phyloP scores from a whole-genome alignment of 305 asterid species.

The Fraxinus ornus region DNA sequence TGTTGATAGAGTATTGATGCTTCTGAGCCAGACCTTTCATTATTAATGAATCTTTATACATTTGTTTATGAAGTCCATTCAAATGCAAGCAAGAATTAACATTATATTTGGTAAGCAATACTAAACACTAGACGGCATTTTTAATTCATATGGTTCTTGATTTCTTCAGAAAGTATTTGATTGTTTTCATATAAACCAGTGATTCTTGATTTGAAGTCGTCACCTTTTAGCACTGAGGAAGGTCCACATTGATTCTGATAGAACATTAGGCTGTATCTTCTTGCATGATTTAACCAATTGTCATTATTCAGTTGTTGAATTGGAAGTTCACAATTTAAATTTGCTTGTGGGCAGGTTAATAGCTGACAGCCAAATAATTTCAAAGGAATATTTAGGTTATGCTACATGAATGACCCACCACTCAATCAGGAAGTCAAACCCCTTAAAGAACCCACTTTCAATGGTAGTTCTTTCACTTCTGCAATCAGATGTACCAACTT shows the following conservation, averaged over 20 bases:
- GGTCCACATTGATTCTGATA: slow-evolving; percentile 22
- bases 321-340: slow-evolving; percentile 31
- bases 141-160: neutral
- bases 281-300: slow-evolving; percentile 38
- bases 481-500: slow-evolving; percentile 26
- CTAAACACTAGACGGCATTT: neutral
- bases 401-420: slow-evolving; percentile 27
- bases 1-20: slow-evolving; percentile 33
- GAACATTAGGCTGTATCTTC: slow-evolving; percentile 5
- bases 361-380: neutral
- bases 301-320: slow-evolving; percentile 6
- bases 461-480: slow-evolving; percentile 37
- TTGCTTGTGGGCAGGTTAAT: slow-evolving; percentile 16
- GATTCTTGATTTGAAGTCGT: neutral
- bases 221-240: neutral
- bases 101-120: neutral
- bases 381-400: slow-evolving; percentile 28
- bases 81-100: slow-evolving; percentile 8
- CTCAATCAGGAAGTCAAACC: slow-evolving; percentile 29
- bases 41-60: slow-evolving; percentile 21
- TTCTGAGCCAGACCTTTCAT: slow-evolving; percentile 24
- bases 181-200: neutral
- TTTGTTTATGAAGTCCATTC: slow-evolving; percentile 11
- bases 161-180: neutral
- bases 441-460: slow-evolving; percentile 41